Conservation (phyloP, 257 asterid genomes). For the Rauvolfia tetraphylla region DNA sequence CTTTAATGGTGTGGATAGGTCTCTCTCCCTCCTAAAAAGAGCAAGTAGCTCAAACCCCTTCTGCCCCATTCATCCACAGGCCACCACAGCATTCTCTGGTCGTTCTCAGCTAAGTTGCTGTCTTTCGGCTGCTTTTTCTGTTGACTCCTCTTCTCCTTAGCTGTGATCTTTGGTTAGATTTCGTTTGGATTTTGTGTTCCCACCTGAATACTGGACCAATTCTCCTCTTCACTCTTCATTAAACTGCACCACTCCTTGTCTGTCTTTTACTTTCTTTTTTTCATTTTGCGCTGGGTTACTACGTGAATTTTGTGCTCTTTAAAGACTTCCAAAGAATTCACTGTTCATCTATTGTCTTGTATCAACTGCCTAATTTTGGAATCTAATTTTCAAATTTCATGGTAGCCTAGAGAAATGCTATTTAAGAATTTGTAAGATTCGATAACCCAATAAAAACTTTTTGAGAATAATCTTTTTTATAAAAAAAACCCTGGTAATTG, state of each 20-base stretch:
- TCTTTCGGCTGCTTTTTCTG: slow-evolving; percentile 27
- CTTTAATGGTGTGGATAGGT: slow-evolving; percentile 26
- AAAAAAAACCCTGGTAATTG: not conserved
- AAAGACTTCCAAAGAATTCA: not conserved
- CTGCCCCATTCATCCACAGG: slow-evolving; percentile 26
- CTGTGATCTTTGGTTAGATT: slow-evolving; percentile 32
- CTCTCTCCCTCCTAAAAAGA: slow-evolving; percentile 27
- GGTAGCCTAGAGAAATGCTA: not conserved
- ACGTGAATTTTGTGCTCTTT: not conserved
- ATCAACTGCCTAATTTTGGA: slow-evolving; percentile 7
- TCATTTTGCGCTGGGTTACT: too few species aligned
- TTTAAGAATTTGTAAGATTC: not conserved
- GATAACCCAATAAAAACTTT: not conserved
- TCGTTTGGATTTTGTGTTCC: slow-evolving; percentile 33
- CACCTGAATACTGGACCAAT: slow-evolving; percentile 28
- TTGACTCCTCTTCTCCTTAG: slow-evolving; percentile 22
- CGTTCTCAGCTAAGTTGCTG: slow-evolving; percentile 33
- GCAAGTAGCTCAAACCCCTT: slow-evolving; percentile 26
- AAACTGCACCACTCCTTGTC: slow-evolving; percentile 3
- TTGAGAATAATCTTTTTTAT: not conserved
- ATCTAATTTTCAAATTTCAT: not conserved
- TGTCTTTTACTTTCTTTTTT: too few species aligned
- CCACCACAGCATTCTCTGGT: slow-evolving; percentile 31
- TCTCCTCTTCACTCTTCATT: slow-evolving; percentile 11
- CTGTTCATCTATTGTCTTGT: slow-evolving; percentile 8